These are phyloP conservation scores for Russula griseocarnosa DNA, from an alignment of 768 basidiomycete species.

Conservation along the genomic window DNA sequence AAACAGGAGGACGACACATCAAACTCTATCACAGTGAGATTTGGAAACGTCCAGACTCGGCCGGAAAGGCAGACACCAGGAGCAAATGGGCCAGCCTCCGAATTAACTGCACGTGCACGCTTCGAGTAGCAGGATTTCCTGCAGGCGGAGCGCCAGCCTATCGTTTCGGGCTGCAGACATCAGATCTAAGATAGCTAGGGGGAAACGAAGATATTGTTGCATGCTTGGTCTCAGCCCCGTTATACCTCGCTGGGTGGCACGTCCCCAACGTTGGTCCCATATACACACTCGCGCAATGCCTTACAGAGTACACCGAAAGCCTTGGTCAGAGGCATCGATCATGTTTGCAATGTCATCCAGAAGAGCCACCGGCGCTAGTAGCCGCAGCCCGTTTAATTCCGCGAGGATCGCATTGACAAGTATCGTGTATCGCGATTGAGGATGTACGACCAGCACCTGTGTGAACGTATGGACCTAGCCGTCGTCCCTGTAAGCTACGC, in stretches of 20 bases:
- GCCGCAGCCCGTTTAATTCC: conserved; percentile 72
- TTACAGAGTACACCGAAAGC: conserved; percentile 53
- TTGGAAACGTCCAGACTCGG: too few relatives aligned
- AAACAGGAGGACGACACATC: too few relatives aligned
- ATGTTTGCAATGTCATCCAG: conserved; percentile 44
- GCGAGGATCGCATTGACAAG: conserved; percentile 62
- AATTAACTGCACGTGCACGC: too few relatives aligned
- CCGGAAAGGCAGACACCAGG: too few relatives aligned
- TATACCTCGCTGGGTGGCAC: conserved; percentile 5
- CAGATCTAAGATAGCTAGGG: too few relatives aligned
- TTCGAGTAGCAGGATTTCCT: too few relatives aligned
- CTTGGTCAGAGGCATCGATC: conserved; percentile 50
- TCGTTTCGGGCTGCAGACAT: too few relatives aligned
- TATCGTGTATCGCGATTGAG: conserved; percentile 69
- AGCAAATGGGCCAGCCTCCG: too few relatives aligned
- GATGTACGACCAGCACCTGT: conserved; percentile 62
- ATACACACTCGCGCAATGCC: conserved; percentile 76
- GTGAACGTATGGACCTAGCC: conserved; percentile 56
- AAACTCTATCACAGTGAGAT: conserved; percentile 26
- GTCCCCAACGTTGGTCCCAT: conserved; percentile 38
- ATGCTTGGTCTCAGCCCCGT: neutral
- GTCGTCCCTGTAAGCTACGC: conserved; percentile 23
- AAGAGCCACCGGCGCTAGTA: conserved; percentile 67
- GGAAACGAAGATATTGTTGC: neutral
- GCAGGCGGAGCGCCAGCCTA: too few relatives aligned